Conservation (phyloP, 768 basidiomycete species). For the Tubosaeta sp. region DNA sequence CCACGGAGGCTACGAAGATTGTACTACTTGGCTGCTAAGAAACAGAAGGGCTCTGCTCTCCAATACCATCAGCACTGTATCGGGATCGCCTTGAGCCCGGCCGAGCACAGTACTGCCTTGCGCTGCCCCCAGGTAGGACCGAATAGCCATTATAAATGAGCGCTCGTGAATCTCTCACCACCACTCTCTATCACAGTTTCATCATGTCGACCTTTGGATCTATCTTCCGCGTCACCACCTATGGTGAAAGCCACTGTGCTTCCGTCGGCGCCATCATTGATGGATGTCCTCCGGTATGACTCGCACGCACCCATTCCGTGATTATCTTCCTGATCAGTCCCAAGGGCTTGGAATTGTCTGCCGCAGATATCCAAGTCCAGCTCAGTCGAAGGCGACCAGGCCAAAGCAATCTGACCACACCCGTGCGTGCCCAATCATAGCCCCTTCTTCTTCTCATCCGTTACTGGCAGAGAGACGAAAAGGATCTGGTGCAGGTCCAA, state of each 20-base stretch:
- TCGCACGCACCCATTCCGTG: constrained; percentile 1
- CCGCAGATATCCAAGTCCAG: constrained; percentile 86
- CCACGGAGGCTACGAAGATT: constrained; percentile 13
- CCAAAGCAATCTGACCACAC: constrained; percentile 94
- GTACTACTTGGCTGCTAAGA: neutral
- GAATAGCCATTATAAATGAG: constrained; percentile 18
- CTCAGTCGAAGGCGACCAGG: constrained; percentile 90
- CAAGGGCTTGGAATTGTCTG: constrained; percentile 77
- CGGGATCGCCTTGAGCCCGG: constrained; percentile 17
- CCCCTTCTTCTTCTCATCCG: neutral
- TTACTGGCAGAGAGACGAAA: constrained; percentile 81
- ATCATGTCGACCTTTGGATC: constrained; percentile 91
- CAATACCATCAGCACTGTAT: neutral
- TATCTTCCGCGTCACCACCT: constrained; percentile 92
- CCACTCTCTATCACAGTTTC: constrained; percentile 2
- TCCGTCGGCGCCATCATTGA: constrained; percentile 98
- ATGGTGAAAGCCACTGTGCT: constrained; percentile 95
- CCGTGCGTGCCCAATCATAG: constrained; percentile 48
- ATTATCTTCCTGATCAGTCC: constrained; percentile 11
- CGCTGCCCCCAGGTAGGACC: constrained; percentile 5
- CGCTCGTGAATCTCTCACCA: constrained; percentile 13
- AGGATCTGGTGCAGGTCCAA: constrained; percentile 89
- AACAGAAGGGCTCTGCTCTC: constrained; percentile 1
- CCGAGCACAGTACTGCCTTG: constrained; percentile 18
- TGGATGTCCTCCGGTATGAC: constrained; percentile 88